phyloP scores from a whole-genome alignment of 179 eudicot genomes.

The Silene vulgaris region DNA sequence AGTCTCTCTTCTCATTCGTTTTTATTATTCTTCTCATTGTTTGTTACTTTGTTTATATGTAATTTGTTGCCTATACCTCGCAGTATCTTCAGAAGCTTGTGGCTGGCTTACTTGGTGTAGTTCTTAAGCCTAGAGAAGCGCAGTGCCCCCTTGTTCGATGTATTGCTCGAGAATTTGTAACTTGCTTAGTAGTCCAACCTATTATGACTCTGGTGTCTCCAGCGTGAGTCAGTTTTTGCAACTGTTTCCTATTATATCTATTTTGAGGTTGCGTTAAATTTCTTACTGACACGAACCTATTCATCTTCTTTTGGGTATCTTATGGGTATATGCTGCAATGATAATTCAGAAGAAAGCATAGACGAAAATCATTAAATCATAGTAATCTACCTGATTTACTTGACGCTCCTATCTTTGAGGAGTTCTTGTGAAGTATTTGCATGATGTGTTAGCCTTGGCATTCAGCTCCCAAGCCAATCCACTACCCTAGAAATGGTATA shows the following conservation, averaged over 20 bases:
- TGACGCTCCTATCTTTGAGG: not conserved
- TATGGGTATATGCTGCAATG: constrained; percentile 7
- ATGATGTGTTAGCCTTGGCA: no score
- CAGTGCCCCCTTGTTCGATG: constrained; percentile 85
- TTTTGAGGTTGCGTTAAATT: constrained; percentile 15
- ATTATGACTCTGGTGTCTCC: constrained; percentile 85
- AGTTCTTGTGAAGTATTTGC: no score
- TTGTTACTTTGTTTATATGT: constrained; percentile 18
- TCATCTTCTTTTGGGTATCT: not conserved
- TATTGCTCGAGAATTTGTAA: constrained; percentile 81
- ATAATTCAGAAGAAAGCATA: not conserved
- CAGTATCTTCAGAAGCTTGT: constrained; percentile 80
- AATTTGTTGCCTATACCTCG: constrained; percentile 20
- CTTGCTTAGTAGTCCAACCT: constrained; percentile 89
- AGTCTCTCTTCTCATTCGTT: constrained; percentile 19
- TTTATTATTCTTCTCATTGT: not conserved
- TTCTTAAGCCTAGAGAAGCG: constrained; percentile 82
- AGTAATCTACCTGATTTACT: not conserved
- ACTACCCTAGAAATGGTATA: not conserved
- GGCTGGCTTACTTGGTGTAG: constrained; percentile 69
- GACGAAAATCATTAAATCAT: constrained; percentile 1
- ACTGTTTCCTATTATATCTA: not conserved
- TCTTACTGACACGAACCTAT: not conserved
- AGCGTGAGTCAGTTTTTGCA: constrained; percentile 48
- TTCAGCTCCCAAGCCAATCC: not conserved